phyloP scores from a whole-genome alignment of 495 filamentous ascomycete genomes.

The Hypoxylon subgilvum region DNA sequence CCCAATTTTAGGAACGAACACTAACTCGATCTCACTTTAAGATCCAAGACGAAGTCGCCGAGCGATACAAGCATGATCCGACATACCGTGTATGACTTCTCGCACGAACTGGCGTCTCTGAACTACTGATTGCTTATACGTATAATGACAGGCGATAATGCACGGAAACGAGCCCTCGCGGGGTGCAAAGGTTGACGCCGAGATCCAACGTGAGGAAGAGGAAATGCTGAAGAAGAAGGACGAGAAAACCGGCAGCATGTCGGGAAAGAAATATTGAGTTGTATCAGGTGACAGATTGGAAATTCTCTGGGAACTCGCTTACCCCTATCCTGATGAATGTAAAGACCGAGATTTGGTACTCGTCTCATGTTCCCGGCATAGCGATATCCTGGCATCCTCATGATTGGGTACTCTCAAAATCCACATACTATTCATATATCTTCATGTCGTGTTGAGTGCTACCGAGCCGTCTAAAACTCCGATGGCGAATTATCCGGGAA shows the following conservation, averaged over 20 bases:
- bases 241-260: slow-evolving; percentile 43
- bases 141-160: slow-evolving; percentile 60
- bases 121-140: neutral
- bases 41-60: slow-evolving; percentile 28
- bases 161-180: slow-evolving; percentile 75
- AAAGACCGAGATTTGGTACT: neutral
- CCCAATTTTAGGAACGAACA: neutral
- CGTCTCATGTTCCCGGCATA: neutral
- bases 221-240: slow-evolving; percentile 66
- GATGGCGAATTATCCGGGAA: slow-evolving; percentile 12
- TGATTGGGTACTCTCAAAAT: no score
- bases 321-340: no score
- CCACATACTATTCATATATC: no score
- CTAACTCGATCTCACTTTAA: slow-evolving; percentile 15
- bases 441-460: neutral
- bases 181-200: slow-evolving; percentile 73
- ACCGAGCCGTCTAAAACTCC: neutral
- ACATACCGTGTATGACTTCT: slow-evolving; percentile 31
- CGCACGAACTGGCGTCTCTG: neutral
- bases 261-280: slow-evolving; percentile 24
- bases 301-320: no score
- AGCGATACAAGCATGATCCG: slow-evolving; percentile 38
- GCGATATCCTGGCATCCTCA: no score
- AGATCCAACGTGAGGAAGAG: slow-evolving; percentile 73
- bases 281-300: neutral